Base-by-base conservation (phyloP, 768 basidiomycete species). In the Baorangia bicolor region DNA sequence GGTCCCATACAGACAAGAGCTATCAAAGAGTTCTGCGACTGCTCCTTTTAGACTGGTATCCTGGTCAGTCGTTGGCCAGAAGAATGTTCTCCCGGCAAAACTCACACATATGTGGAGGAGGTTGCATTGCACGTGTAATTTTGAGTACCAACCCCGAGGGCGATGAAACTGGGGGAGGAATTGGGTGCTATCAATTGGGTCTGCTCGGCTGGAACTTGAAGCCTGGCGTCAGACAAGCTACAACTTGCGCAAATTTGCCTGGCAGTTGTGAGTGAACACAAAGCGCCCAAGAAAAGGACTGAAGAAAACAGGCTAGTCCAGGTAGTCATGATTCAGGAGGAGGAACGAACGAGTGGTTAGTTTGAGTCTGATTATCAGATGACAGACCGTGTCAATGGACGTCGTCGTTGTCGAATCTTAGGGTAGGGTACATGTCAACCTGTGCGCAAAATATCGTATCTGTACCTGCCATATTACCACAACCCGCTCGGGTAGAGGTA, bases 21-120 rank as follows among this genome's bases (percentile, higher is more conserved):
- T 73, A 61, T 86, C 85, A 66, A 81, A 81, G 7, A 85, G 68
- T 60, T 82, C 78, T 5, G 75, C 78, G n/a, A 80, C 58, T 40
- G 81, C 79, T 57, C 39, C 39, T 23, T 20, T 40, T 14, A 73
- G 75, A 18, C 81, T 83, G 60, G 23, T 48, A 53, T 38, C 3
- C 16, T 33, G n/a, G 38, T 54, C 37, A 58, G 23, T 49, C 13
- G 16, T 9, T 18, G 16, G 18, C 9, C 6, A 18, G 3, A 21
- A 18, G 3, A 21, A 20, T 40, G 20, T 14, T 21, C 14, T 12
- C 14, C 21, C 39, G 3, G 38, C 12, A 12, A 31, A 12, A 64
- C 79, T 58, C 52, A 84, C 82, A 74, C 74, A 63, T 73, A 40
- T 20, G 74, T 77, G 51, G 73, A 80, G 46, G 56, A 66, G 42